These are phyloP conservation scores for Cryptococcus neoformans DNA, from an alignment of 1,284 basidiomycete genomes.

Conservation along the genomic window DNA sequence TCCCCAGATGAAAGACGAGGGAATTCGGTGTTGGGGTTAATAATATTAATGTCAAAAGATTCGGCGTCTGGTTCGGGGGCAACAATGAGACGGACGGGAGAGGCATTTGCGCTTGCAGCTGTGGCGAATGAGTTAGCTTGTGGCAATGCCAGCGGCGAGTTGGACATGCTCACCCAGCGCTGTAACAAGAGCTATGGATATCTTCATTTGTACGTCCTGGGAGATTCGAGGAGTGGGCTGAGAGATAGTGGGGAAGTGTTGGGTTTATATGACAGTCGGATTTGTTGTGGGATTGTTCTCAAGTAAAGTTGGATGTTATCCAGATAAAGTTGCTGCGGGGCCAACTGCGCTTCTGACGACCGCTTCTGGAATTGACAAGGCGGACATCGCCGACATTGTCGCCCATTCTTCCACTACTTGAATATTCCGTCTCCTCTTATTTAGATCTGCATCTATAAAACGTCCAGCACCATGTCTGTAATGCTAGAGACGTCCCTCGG, in stretches of 20 bases:
- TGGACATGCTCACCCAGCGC: conserved; percentile 20
- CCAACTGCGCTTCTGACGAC: too few species aligned
- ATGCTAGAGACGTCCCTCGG: conserved; percentile 94
- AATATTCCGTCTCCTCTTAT: not conserved
- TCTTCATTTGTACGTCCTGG: conserved; percentile 20
- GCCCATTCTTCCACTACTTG: too few species aligned
- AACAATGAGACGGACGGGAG: conserved; percentile 12
- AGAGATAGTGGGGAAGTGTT: not conserved
- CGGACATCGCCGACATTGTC: too few species aligned
- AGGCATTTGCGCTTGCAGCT: conserved; percentile 17
- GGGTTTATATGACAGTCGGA: too few species aligned
- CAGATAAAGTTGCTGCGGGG: too few species aligned
- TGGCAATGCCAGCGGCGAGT: not conserved
- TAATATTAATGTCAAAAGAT: too few species aligned
- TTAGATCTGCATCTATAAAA: conserved; percentile 6
- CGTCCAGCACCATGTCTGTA: conserved; percentile 70
- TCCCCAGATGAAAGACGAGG: too few species aligned
- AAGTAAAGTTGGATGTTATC: too few species aligned
- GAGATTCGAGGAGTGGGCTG: not conserved
- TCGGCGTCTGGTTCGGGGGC: not conserved
- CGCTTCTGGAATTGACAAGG: too few species aligned
- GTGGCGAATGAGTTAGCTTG: not conserved
- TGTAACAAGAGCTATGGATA: conserved; percentile 16
- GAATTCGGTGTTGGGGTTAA: too few species aligned
- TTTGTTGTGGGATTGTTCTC: too few species aligned